Base-by-base conservation (phyloP, 108 stramenopile species). In the Cyclotella atomus region DNA sequence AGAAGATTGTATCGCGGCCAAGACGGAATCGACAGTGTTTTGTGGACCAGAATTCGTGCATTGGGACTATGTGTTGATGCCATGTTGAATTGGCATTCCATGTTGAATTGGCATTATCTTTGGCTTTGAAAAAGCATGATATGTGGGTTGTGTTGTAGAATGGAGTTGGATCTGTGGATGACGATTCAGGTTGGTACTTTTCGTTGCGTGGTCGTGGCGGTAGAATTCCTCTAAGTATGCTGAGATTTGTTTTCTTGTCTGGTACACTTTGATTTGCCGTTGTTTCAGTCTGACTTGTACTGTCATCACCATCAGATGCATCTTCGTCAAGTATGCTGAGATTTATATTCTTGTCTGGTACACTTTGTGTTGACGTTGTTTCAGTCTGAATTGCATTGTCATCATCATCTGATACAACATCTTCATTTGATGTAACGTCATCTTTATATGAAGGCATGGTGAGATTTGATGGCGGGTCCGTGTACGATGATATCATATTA, bases 11-110 rank as follows among this genome's bases (percentile, higher is more conserved):
- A 8, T 59, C 45, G 7, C 41, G 55, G 17, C 41, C 56, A 16
- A 70, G 43, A 21, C 41, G 30, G 27, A 57, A 55, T 28, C 19
- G 3, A 38, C 69, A 70, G 23, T 59, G 38, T 15, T 55, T 59
- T 36, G 30, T 49, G 4, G 47, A 10, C 47, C 47, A 49, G n/a
- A 49, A 49, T 49, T 49, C n/a, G 4, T 49, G 16, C 4, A 49
- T 12, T 12, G 47, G 9, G 17, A 49, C 47, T 12, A 49, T n/a
- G 4, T 10, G 4, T 49, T 49, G 16, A 17, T 4, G 4, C 47
- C 47, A 49, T 49, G 9, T n/a, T 41, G 38, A 41, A 41, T 12
- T 12, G 12, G 9, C 38, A 41, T 6, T 41, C 38, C 38, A 41
- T 41, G 6, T 12, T 41, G 38, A 41, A 41, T 12, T 12, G 12